Conservation (phyloP, 495 filamentous ascomycete species). For the Tetracladium marchalianum region DNA sequence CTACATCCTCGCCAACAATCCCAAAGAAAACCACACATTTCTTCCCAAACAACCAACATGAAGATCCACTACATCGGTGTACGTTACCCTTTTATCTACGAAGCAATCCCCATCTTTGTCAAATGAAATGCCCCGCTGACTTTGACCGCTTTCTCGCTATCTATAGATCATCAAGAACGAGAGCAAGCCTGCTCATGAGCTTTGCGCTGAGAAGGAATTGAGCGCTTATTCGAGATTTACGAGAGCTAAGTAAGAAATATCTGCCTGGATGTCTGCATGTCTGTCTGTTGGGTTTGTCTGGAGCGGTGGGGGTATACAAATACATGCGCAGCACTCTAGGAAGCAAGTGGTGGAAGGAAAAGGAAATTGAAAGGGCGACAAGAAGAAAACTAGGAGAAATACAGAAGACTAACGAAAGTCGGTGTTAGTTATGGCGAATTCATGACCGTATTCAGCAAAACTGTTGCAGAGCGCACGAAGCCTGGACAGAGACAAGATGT, state of each 20-base stretch:
- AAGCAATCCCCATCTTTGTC: conserved; percentile 7
- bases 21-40: too few relatives aligned
- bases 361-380: background rate
- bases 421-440: conserved; percentile 38
- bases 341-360: background rate
- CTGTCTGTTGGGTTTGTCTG: background rate
- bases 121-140: background rate
- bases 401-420: background rate
- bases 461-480: conserved; percentile 68
- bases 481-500: conserved; percentile 88
- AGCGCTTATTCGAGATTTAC: conserved; percentile 76
- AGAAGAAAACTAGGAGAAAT: background rate
- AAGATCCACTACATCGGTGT: conserved; percentile 92
- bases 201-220: conserved; percentile 72
- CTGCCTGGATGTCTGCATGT: too few relatives aligned
- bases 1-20: too few relatives aligned
- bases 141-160: conserved; percentile 9
- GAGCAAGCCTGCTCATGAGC: conserved; percentile 65
- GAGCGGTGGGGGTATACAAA: background rate
- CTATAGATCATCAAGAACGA: conserved; percentile 73
- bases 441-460: conserved; percentile 59
- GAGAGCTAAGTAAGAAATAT: conserved; percentile 50
- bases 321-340: background rate
- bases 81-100: conserved; percentile 24
- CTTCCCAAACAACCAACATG: conserved; percentile 43